Evolutionary conservation across 1,139 yeast genomes (phyloP), one percentile per base, ranked within the genome.

Genomic region (Blastobotrys arbuscula): DNA sequence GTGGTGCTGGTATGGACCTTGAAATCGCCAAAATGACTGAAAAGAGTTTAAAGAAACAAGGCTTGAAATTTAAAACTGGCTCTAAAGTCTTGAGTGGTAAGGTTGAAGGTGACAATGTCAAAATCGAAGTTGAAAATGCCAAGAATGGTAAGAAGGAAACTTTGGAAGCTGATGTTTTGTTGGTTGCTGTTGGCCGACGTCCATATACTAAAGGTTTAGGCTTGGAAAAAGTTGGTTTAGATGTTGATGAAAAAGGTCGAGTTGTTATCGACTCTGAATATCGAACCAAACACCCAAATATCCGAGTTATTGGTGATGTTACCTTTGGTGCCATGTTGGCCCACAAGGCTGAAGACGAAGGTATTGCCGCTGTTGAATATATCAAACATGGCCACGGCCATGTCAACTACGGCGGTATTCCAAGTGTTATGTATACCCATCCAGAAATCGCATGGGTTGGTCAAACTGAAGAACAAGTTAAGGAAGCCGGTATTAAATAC

Each of bases 371-470:
- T 56, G 97, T 80, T 55, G 99, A 94, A 74, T 86, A 80, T 76
- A 82, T 94, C 69, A 87, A 88, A 77, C 72, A 72, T 59, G 98
- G 98, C 56, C 87, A 85, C 68, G 99, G 99, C 53, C 98, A 94
- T 67, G 97, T 94, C 60, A 94, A 94, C 81, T 94, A 94, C 73
- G 95, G 84, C 61, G 92, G 87, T 74, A 92, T 94, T 61, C 99
- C 99, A 59, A 81, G 96, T 39, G 98, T 94, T 59, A 90, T 92
- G 97, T 92, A 92, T 78, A 83, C 97, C 45, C 97, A 89, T 73
- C 98, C 98, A 57, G 98, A 92, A 76, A 96, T 92, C 58, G 97
- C 97, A 47, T 92, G 97, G 97, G 96, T 87, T 58, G 99, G 99
- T 62, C 87, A 85, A 72, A 85, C 81, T 63, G 99, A 94, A 75